A percentile compares a stretch with the other conserved stretches of the same genome.
Conservation (phyloP, 2,329 filamentous ascomycete genomes). For the Emergomyces africanus region DNA sequence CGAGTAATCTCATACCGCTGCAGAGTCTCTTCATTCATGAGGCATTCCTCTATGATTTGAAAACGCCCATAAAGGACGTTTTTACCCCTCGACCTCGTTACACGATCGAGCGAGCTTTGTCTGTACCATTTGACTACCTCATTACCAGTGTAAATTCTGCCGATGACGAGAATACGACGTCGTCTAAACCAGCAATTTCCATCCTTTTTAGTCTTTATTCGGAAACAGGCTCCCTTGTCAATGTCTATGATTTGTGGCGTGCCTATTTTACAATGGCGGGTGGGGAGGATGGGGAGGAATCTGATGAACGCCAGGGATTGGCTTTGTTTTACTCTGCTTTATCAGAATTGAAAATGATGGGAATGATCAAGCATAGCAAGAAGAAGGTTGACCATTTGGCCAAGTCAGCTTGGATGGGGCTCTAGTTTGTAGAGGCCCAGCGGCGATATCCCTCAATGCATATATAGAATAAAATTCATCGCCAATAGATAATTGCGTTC, state of each 20-base stretch:
- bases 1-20: slow-evolving; percentile 35
- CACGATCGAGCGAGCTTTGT: slow-evolving; percentile 47
- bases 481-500: background rate
- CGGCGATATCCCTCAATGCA: background rate
- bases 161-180: slow-evolving; percentile 29
- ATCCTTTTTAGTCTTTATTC: slow-evolving; percentile 51
- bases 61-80: slow-evolving; percentile 43
- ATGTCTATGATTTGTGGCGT: slow-evolving; percentile 48
- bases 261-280: slow-evolving; percentile 45
- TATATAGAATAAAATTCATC: background rate
- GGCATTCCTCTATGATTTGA: slow-evolving; percentile 45
- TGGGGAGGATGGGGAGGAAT: slow-evolving; percentile 19
- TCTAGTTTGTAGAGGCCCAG: slow-evolving; percentile 8
- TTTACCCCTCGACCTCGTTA: slow-evolving; percentile 47
- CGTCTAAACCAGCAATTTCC: slow-evolving; percentile 45
- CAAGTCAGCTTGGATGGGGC: slow-evolving; percentile 68
- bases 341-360: slow-evolving; percentile 73
- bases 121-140: slow-evolving; percentile 48
- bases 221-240: slow-evolving; percentile 49
- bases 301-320: slow-evolving; percentile 33
- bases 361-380: slow-evolving; percentile 76
- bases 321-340: slow-evolving; percentile 74
- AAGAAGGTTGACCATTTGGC: slow-evolving; percentile 88
- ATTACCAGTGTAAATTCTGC: slow-evolving; percentile 33
- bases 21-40: slow-evolving; percentile 43